phyloP scores from a whole-genome alignment of 2,329 filamentous ascomycete species.

The Hypoxylon sp. region DNA sequence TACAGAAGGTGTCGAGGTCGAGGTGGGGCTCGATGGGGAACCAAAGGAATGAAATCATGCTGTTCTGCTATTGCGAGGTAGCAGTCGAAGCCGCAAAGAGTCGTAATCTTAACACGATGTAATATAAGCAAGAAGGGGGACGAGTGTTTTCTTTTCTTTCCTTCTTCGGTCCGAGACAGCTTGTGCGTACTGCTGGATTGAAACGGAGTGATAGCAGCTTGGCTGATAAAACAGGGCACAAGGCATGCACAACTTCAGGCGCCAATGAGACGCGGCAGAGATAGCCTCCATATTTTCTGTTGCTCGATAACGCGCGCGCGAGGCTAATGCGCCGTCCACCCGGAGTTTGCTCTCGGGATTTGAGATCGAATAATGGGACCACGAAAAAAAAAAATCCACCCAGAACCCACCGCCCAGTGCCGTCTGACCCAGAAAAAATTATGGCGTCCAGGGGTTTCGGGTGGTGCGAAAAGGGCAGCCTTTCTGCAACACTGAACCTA shows the following conservation, averaged over 20 bases:
- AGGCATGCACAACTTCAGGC: background rate
- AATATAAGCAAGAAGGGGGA: slow-evolving; percentile 27
- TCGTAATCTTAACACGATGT: slow-evolving; percentile 31
- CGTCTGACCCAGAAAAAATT: slow-evolving; percentile 25
- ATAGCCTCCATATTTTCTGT: slow-evolving; percentile 24
- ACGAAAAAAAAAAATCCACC: slow-evolving; percentile 2
- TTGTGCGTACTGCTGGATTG: slow-evolving; percentile 1
- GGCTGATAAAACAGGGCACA: background rate
- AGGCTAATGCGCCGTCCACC: slow-evolving; percentile 31
- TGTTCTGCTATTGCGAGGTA: slow-evolving; percentile 27
- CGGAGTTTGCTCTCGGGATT: slow-evolving; percentile 39
- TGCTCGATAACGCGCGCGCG: slow-evolving; percentile 27
- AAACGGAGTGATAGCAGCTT: slow-evolving; percentile 11
- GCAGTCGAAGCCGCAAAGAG: slow-evolving; percentile 19
- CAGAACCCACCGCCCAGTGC: slow-evolving; percentile 18
- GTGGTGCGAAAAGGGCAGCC: slow-evolving; percentile 22
- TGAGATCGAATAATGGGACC: slow-evolving; percentile 18
- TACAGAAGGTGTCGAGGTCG: slow-evolving; percentile 68
- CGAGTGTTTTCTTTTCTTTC: no score
- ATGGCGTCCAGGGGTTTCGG: slow-evolving; percentile 23
- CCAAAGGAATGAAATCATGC: slow-evolving; percentile 23
- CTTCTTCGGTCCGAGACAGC: slow-evolving; percentile 22
- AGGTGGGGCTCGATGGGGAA: slow-evolving; percentile 43
- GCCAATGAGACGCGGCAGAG: slow-evolving; percentile 17
- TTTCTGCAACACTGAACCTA: slow-evolving; percentile 38